Evolutionary conservation across 768 basidiomycete species (phyloP).

Genomic region (Boletus patriciae): DNA sequence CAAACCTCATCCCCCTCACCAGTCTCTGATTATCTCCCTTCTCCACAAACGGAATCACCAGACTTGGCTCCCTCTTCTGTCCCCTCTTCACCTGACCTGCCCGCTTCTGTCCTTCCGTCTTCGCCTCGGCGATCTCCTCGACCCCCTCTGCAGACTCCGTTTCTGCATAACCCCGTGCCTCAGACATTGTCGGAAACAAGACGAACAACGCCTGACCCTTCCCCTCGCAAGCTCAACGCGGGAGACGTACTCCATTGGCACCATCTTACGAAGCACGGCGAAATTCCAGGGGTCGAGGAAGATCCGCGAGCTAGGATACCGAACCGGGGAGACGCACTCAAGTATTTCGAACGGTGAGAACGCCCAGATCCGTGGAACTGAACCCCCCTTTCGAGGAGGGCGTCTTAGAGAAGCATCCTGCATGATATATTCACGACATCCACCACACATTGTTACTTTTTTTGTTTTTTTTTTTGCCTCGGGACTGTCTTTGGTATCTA

Average conservation of each 20-base stretch:
- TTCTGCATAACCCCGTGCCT: constrained; percentile 9
- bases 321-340: constrained; percentile 4
- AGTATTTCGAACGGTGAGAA: constrained; percentile 32
- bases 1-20: constrained; percentile 17
- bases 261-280: constrained; percentile 66
- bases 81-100: constrained; percentile 27
- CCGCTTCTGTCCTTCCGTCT: constrained; percentile 15
- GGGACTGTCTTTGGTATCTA: constrained; percentile 31
- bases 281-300: constrained; percentile 67
- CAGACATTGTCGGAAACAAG: constrained; percentile 15
- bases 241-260: constrained; percentile 78
- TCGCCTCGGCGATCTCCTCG: constrained; percentile 28
- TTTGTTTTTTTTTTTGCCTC: too few relatives aligned
- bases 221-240: constrained; percentile 43
- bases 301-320: constrained; percentile 51
- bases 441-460: constrained; percentile 13
- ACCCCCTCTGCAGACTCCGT: constrained; percentile 13
- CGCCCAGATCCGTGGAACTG: constrained; percentile 10
- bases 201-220: constrained; percentile 21
- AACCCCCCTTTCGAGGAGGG: constrained; percentile 9
- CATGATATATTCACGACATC: constrained; percentile 32
- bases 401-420: constrained; percentile 9
- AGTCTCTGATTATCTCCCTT: constrained; percentile 22
- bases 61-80: constrained; percentile 24
- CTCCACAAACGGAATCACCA: constrained; percentile 23